Evolutionary conservation across 176 grass and related monocot species (phyloP), one percentile per base, ranked within the genome.

Genomic region (Melocanna baccifera): DNA sequence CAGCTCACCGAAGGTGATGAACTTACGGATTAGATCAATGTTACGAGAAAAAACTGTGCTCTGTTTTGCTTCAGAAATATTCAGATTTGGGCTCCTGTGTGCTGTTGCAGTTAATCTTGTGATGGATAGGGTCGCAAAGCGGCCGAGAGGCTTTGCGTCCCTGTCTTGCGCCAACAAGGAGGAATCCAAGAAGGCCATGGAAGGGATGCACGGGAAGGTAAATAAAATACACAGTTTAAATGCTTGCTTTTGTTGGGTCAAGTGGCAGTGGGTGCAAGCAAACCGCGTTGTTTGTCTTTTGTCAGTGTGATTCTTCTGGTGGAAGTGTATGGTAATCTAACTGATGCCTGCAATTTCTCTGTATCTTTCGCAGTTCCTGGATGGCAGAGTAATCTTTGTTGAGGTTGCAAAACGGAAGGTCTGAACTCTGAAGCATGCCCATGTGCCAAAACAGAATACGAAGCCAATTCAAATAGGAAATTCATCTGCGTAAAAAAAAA

Each of bases 131-230:
- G 79, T 88, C 53, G 88, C 94, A 29, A 91, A 91, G 4, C 84
- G 89, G 51, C 82, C 87, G 25, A 91, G 91, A 78, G 94, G 94
- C 23, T 93, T 86, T 81, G 91, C 94, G 29, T 97, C 91, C 81
- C 78, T 97, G 66, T 64, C 84, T 12, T 97, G 91, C 55, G 67
- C 84, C 41, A 83, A 51, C 2, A 87, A 93, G 67, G 85, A 88
- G 71, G 91, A 97, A 90, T 85, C 89, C 25, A 86, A 52, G 71
- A 73, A 77, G 25, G 91, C 89, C 78, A 91, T 91, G 12, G 78
- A 93, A 84, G 91, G 87, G 34, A 93, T 93, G 94, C 91, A 97
- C 29, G 94, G 94, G 18, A 97, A 91, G 94, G 94, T 97, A 72
- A 89, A 76, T 3, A 50, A 16, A 48, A 15, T 15, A 48, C 15